Percentiles rank a stretch among this genome's conserved stretches.
Conservation (phyloP, 768 basidiomycete genomes). For the Tulasnella sp. region DNA sequence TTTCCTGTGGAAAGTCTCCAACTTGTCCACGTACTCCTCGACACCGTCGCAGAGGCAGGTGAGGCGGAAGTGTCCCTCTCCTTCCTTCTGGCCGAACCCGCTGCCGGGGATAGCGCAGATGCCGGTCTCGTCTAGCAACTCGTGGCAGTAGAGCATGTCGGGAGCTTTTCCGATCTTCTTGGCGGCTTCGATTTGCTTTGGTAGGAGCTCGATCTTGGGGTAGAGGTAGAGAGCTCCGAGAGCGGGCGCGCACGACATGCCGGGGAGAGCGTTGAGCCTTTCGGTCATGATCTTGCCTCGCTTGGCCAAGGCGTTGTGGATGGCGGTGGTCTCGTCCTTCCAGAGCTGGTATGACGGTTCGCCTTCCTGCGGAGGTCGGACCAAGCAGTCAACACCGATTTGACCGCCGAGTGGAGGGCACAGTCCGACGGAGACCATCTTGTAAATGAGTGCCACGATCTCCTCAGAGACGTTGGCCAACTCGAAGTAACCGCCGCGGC, state of each 20-base stretch:
- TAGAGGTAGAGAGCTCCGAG: slow-evolving; percentile 94
- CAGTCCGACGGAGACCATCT: slow-evolving; percentile 87
- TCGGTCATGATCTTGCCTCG: slow-evolving; percentile 71
- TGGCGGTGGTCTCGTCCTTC: slow-evolving; percentile 77
- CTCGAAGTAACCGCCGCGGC: slow-evolving; percentile 97
- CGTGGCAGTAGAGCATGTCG: slow-evolving; percentile 84
- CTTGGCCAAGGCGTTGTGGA: slow-evolving; percentile 66
- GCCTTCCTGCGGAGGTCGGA: slow-evolving; percentile 79
- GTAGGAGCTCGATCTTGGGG: slow-evolving; percentile 73
- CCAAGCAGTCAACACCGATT: slow-evolving; percentile 89
- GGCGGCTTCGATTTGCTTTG: slow-evolving; percentile 71
- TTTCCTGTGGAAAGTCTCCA: slow-evolving; percentile 68
- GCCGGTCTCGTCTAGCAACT: slow-evolving; percentile 79
- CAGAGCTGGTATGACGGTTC: slow-evolving; percentile 73
- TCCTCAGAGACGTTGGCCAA: slow-evolving; percentile 74
- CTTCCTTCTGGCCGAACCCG: slow-evolving; percentile 91
- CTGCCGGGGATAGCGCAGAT: slow-evolving; percentile 93
- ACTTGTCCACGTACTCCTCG: slow-evolving; percentile 82
- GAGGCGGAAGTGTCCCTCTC: slow-evolving; percentile 84
- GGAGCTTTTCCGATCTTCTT: slow-evolving; percentile 67
- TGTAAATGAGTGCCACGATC: slow-evolving; percentile 84
- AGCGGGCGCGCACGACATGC: slow-evolving; percentile 85
- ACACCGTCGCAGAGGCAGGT: slow-evolving; percentile 94
- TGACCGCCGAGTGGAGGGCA: slow-evolving; percentile 90
- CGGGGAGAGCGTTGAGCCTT: slow-evolving; percentile 75